Evolutionary conservation across 345 rosid genomes (phyloP), one percentile per base, ranked within the genome.

Genomic region (Adansonia digitata): DNA sequence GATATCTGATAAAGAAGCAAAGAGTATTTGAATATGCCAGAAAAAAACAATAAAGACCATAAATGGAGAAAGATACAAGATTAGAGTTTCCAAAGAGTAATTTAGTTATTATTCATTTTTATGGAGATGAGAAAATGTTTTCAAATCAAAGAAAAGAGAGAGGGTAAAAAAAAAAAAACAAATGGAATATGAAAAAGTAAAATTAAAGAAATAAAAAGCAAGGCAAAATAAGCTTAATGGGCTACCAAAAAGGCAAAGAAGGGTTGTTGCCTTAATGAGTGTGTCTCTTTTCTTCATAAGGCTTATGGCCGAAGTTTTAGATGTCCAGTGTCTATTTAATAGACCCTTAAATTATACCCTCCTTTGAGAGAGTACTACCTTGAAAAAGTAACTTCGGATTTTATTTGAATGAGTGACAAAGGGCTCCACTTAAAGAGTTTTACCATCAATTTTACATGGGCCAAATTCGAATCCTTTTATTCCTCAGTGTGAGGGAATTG

Each of bases 121-220:
- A 53, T 46, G 74, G 76, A 65, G 80, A 72, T 69, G 48, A 22
- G 17, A 60, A 83, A 78, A 81, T 78, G 81, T 81, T 81, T 76
- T 77, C 48, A 74, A 61, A 27, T 59, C 64, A 56, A 83, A 78
- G 73, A 29, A 43, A 67, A 79, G 15, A 46, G 29, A 39, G 64
- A n/a, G 40, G 40, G 40, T 37, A 2, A 72, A 62, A 69, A 9
- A 5, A 22, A 22, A 22, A 22, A 37, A 2, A 37, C 40, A 37
- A 37, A 52, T 64, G 55, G 75, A 74, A 75, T 66, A 29, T 67
- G 73, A 62, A 63, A 72, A 74, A n/a, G 43, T 7, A 69, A 75
- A 56, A 49, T 46, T 29, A 66, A 67, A 67, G 17, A 72, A 45
- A 49, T 5, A 56, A 75, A 76, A 43, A 48, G 20, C 71, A 76